Conservation (phyloP, 2,329 filamentous ascomycete genomes). For the Fusarium marasasianum region DNA sequence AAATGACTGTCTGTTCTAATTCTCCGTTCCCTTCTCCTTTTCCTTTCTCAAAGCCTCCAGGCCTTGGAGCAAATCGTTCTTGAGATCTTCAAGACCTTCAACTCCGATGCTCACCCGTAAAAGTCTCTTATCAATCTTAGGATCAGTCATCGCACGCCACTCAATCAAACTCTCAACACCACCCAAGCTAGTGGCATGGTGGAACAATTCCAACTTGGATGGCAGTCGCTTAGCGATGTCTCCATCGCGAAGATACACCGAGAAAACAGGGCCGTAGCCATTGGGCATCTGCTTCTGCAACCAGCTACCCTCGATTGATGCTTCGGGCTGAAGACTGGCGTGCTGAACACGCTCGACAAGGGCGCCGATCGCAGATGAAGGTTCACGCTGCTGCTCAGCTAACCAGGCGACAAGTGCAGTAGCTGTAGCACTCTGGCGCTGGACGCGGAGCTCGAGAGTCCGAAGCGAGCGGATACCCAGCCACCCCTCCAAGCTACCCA, state of each 20-base stretch:
- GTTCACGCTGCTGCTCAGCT: slow-evolving; percentile 55
- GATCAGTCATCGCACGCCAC: slow-evolving; percentile 92
- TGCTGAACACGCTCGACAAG: slow-evolving; percentile 74
- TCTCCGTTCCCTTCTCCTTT: background rate
- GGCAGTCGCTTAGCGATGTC: slow-evolving; percentile 75
- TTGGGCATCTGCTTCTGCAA: slow-evolving; percentile 87
- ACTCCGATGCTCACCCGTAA: slow-evolving; percentile 87
- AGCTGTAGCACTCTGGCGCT: slow-evolving; percentile 78
- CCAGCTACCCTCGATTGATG: slow-evolving; percentile 71
- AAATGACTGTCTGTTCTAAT: background rate
- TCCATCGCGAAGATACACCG: slow-evolving; percentile 71
- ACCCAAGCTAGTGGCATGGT: slow-evolving; percentile 93
- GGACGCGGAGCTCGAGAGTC: slow-evolving; percentile 85
- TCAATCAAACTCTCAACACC: slow-evolving; percentile 96
- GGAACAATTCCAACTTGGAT: slow-evolving; percentile 82
- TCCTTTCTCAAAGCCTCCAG: slow-evolving; percentile 62
- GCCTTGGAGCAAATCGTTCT: slow-evolving; percentile 75
- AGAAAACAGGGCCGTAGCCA: slow-evolving; percentile 90
- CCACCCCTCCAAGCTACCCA: slow-evolving; percentile 94
- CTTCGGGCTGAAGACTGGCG: slow-evolving; percentile 79
- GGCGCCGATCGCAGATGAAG: slow-evolving; percentile 55
- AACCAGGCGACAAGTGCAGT: slow-evolving; percentile 78
- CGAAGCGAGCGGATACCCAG: slow-evolving; percentile 85
- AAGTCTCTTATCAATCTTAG: slow-evolving; percentile 73
- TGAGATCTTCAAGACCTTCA: slow-evolving; percentile 86